phyloP scores from a whole-genome alignment of 2,329 filamentous ascomycete species.

The Calonectria pteridis region DNA sequence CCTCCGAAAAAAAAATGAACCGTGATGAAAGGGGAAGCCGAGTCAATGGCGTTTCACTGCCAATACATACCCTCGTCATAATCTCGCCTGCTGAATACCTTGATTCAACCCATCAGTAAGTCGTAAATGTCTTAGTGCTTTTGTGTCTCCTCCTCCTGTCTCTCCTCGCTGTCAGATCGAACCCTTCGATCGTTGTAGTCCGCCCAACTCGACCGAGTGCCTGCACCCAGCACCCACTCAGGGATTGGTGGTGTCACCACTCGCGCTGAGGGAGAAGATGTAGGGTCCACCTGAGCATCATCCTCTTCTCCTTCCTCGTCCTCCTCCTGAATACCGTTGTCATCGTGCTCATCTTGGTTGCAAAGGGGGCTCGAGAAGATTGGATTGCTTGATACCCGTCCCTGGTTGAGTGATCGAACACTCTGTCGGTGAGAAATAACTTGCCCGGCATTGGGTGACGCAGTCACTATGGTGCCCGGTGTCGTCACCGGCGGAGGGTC shows the following conservation, averaged over 20 bases:
- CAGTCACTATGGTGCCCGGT: conserved; percentile 78
- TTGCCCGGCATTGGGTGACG: conserved; percentile 76
- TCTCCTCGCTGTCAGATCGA: conserved; percentile 28
- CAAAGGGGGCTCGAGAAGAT: conserved; percentile 61
- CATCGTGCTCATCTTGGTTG: conserved; percentile 53
- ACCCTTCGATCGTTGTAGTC: conserved; percentile 58
- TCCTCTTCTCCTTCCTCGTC: conserved; percentile 40
- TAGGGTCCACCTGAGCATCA: conserved; percentile 32
- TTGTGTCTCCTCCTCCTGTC: conserved; percentile 20
- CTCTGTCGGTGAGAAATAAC: conserved; percentile 68
- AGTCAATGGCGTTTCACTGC: conserved; percentile 21
- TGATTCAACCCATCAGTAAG: conserved; percentile 19
- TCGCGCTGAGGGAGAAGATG: conserved; percentile 51
- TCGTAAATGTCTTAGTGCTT: conserved; percentile 34
- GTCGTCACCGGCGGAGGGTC: conserved; percentile 74
- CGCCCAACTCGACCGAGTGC: conserved; percentile 62
- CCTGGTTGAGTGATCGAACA: conserved; percentile 63
- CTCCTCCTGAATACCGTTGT: conserved; percentile 43
- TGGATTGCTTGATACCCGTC: conserved; percentile 68
- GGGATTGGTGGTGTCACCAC: conserved; percentile 72
- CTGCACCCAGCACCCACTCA: conserved; percentile 69
- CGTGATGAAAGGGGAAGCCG: not conserved
- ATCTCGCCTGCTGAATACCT: conserved; percentile 31
- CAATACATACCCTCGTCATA: conserved; percentile 8
- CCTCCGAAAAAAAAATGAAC: not conserved